Evolutionary conservation across 1,139 yeast species (phyloP).

Genomic region (Scheffersomyces titani): DNA sequence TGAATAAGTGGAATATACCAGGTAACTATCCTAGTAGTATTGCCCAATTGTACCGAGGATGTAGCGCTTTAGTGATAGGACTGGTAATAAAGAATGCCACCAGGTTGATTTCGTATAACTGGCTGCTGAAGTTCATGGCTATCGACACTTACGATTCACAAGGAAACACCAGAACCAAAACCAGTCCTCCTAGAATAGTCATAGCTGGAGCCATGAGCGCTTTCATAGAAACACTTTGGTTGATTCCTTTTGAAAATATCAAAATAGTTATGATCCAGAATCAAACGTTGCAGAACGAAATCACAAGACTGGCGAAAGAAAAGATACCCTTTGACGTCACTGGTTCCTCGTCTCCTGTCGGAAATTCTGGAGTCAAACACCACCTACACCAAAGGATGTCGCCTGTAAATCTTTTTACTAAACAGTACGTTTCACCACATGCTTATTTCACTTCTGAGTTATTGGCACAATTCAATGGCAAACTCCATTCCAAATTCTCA

Average conservation of each 20-base stretch:
- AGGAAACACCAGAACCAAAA: slow-evolving; percentile 37
- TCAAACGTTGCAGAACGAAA: slow-evolving; percentile 39
- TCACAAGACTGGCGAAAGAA: slow-evolving; percentile 20
- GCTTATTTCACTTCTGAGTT: slow-evolving; percentile 43
- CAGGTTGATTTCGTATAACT: slow-evolving; percentile 73
- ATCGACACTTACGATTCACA: slow-evolving; percentile 40
- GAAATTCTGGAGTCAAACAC: slow-evolving; percentile 1
- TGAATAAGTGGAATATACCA: slow-evolving; percentile 37
- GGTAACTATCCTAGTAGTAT: slow-evolving; percentile 41
- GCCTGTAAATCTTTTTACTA: slow-evolving; percentile 23
- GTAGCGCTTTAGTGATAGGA: slow-evolving; percentile 79
- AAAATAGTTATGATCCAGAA: slow-evolving; percentile 86
- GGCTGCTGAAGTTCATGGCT: slow-evolving; percentile 76
- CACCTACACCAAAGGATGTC: slow-evolving; percentile 26
- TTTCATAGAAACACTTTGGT: slow-evolving; percentile 72
- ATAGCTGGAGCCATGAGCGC: slow-evolving; percentile 91
- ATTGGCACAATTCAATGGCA: slow-evolving; percentile 29
- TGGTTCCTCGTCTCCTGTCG: background rate
- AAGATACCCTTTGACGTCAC: slow-evolving; percentile 28
- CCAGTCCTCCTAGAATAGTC: slow-evolving; percentile 70
- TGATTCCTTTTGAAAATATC: slow-evolving; percentile 89
- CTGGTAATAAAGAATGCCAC: slow-evolving; percentile 71
- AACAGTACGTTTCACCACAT: slow-evolving; percentile 47
- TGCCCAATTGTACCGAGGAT: slow-evolving; percentile 65
- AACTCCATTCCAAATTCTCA: slow-evolving; percentile 24